Evolutionary conservation across 2,329 filamentous ascomycete genomes (phyloP), one percentile per base, ranked within the genome.

Genomic region (Epichloe gansuensis): DNA sequence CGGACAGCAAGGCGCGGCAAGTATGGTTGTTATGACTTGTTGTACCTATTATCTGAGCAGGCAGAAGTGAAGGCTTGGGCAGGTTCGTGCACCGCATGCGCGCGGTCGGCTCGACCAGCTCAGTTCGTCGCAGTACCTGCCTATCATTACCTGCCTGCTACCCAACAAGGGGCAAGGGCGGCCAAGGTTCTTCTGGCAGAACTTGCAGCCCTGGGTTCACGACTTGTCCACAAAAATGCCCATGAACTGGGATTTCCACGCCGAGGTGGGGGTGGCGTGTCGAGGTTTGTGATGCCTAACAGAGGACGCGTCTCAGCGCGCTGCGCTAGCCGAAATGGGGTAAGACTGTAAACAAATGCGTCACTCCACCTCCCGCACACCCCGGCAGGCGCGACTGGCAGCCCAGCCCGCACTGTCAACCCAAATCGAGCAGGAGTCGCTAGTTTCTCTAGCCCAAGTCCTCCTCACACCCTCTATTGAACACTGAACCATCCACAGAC

Each of bases 291-390:
- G 50, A 52, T 58, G 56, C 51, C 54, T 53, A 58, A 58, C 51
- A 55, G 60, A 59, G 59, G 59, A 67, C 66, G 66, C 66, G 66
- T 63, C 60, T 55, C 44, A 50, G 56, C 65, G 66, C 62, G 67
- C 58, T 45, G 44, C 56, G 57, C 65, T 67, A 67, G 52, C 57
- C 60, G 21, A 1, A 55, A 55, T 57, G 35, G 46, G 59, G 66
- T 55, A 67, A 62, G 21, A 54, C 48, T 58, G 64, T 69, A 69
- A 69, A 69, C 66, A 69, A 67, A 67, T 66, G 65, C 64, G 63
- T 65, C 63, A 66, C 61, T 61, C 57, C 54, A 52, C 54, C 54
- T 52, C 57, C 51, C 47, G 54, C 51, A 47, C 46, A 43, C 52
- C 45, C 54, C 25, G 49, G 50, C 54, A 55, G 52, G 54, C 56